Evolutionary conservation across 805 yeast species (phyloP), one percentile per base, ranked within the genome.

Genomic region (Candida oleophila): DNA sequence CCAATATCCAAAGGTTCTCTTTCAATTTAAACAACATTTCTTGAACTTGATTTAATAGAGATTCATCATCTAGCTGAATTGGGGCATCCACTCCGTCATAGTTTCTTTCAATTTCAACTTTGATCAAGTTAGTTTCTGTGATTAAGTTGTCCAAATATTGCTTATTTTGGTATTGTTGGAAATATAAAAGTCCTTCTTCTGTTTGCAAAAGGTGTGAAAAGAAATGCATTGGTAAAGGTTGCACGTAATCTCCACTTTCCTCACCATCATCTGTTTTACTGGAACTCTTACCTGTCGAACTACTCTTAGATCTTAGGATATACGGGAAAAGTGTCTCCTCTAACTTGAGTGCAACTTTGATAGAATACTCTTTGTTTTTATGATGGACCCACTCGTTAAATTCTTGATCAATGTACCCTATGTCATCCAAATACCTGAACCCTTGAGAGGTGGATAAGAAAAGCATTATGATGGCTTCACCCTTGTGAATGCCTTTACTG

Each of bases 1-100:
- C 97, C 30, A 89, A 73, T 1, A 95, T 83, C 97, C 97, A 92
- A 32, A 92, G 56, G 30, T 85, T 80, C 9, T 91, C 87, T 58
- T 88, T 89, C 21, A 92, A 62, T 50, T 74, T 76, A 3, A 12
- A 8, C 7, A 44, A 18, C 18, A 25, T 28, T 4, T 22, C 4
- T 15, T 28, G 16, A 4, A 19, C 21, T 21, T 15, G 21, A 22
- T 21, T 20, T 16, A 19, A 8, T 14, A 22, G 8, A 4, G 20
- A 34, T 11, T 40, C 40, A 19, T 41, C 42, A 4, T 40, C 38
- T 4, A 20, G 11, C 4, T 41, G 30, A 18, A 25, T n/a, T n/a
- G 19, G 40, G n/a, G 22, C 37, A 8, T 41, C 44, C 22, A 28
- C 22, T 5, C 21, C 30, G 22, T 9, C 25, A 14, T 34, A 34